Percentiles rank a stretch among this genome's conserved stretches.
phyloP scores from a whole-genome alignment of 192 early-diverging fungal species.

The Glomus cerebriforme region DNA sequence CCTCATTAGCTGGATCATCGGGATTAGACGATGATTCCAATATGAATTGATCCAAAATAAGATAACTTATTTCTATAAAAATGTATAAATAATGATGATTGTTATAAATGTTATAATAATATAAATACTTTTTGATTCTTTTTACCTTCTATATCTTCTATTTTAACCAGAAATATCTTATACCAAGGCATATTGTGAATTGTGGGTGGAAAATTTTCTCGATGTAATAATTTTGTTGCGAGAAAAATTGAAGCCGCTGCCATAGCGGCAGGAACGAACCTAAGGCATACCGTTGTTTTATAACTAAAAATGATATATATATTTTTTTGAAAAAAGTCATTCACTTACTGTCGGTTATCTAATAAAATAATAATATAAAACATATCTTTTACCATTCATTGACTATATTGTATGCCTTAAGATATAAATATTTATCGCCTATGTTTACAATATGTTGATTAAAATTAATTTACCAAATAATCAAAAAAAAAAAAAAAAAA shows the following conservation, averaged over 20 bases:
- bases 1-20: not conserved
- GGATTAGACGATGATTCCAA: not conserved
- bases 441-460: conserved; percentile 19
- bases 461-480: not conserved
- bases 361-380: not conserved
- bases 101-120: too few relatives aligned
- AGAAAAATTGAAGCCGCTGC: conserved; percentile 65
- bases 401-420: conserved; percentile 54
- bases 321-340: not conserved
- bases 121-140: not conserved
- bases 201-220: conserved; percentile 41
- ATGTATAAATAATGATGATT: not conserved
- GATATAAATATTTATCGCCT: conserved; percentile 49
- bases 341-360: not conserved
- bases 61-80: not conserved
- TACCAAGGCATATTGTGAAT: conserved; percentile 49
- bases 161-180: conserved; percentile 46
- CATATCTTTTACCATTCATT: conserved; percentile 43
- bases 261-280: conserved; percentile 66
- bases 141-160: conserved; percentile 63
- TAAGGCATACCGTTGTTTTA: conserved; percentile 55
- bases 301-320: conserved; percentile 41
- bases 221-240: conserved; percentile 45
- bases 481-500: not conserved
- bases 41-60: not conserved